Conservation (phyloP, 371 early-diverging fungal genomes). For the Mucor piriformis region DNA sequence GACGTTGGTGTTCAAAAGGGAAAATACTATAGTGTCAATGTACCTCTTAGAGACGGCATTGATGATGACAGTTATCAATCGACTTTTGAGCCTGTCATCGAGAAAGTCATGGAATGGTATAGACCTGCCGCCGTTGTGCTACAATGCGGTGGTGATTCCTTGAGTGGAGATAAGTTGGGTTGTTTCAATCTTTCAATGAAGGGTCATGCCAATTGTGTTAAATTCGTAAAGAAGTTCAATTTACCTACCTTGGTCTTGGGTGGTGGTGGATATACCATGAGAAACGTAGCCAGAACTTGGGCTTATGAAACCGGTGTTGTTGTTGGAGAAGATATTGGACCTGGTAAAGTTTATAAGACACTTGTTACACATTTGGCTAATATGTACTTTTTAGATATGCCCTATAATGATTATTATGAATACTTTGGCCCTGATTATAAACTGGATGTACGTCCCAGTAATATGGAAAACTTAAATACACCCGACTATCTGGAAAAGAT, state of each 20-base stretch:
- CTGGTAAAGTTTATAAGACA: constrained; percentile 19
- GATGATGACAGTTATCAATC: constrained; percentile 90
- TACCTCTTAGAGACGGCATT: constrained; percentile 94
- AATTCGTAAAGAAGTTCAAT: constrained; percentile 85
- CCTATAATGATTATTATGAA: constrained; percentile 81
- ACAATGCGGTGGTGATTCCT: constrained; percentile 99
- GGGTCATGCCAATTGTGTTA: constrained; percentile 86
- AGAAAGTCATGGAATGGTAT: constrained; percentile 93
- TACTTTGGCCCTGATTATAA: constrained; percentile 85
- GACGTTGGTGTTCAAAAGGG: constrained; percentile 83
- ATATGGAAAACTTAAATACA: constrained; percentile 90
- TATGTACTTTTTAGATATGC: not conserved
- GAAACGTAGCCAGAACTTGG: constrained; percentile 96
- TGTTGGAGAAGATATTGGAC: constrained; percentile 61
- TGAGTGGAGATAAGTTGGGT: constrained; percentile 98
- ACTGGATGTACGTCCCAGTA: constrained; percentile 84
- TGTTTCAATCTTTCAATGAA: constrained; percentile 97
- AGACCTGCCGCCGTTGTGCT: constrained; percentile 97
- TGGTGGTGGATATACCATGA: constrained; percentile 98
- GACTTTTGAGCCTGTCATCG: constrained; percentile 94
- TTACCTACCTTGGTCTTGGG: constrained; percentile 93
- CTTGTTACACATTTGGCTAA: not conserved
- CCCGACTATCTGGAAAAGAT: constrained; percentile 82
- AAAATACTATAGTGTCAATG: constrained; percentile 68
- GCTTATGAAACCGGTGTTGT: constrained; percentile 93